Conservation (phyloP, 352 stramenopile species). For the Globisporangium nagaii region DNA sequence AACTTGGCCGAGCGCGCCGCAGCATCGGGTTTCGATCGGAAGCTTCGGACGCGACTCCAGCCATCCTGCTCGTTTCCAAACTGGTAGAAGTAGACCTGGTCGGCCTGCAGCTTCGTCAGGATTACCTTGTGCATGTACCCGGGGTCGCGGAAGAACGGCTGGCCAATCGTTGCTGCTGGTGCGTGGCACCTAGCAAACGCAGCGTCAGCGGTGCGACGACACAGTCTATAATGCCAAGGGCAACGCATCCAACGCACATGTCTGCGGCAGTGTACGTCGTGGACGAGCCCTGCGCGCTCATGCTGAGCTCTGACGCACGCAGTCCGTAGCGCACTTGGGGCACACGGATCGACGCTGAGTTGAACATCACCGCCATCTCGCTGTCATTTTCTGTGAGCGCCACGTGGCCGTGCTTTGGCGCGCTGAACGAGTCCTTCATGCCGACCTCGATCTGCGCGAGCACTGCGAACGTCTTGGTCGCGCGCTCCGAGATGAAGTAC, state of each 20-base stretch:
- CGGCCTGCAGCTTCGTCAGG: conserved; percentile 33
- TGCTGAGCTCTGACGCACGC: conserved; percentile 18
- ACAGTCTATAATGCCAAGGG: too few relatives aligned
- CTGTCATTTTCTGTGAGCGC: conserved; percentile 38
- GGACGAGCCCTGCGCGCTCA: not conserved
- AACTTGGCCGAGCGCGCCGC: conserved; percentile 37
- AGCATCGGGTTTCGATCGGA: conserved; percentile 18
- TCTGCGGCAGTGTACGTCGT: conserved; percentile 16
- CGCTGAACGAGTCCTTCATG: conserved; percentile 45
- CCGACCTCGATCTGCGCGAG: conserved; percentile 26
- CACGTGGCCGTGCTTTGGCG: conserved; percentile 62
- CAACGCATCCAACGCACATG: too few relatives aligned
- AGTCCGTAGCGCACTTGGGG: conserved; percentile 38
- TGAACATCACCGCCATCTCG: conserved; percentile 66
- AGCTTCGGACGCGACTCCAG: conserved; percentile 35
- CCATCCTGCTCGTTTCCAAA: conserved; percentile 45
- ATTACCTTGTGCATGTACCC: conserved; percentile 64
- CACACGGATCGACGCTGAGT: conserved; percentile 39
- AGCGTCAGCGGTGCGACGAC: too few relatives aligned
- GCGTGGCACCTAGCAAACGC: conserved; percentile 51
- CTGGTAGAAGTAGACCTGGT: conserved; percentile 55
- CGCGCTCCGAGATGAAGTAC: conserved; percentile 42
- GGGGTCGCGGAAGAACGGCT: conserved; percentile 45
- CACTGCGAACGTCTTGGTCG: conserved; percentile 10
- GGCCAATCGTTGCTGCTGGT: conserved; percentile 35